phyloP scores from a whole-genome alignment of 345 rosid genomes.

The Eucalyptus cloeziana region DNA sequence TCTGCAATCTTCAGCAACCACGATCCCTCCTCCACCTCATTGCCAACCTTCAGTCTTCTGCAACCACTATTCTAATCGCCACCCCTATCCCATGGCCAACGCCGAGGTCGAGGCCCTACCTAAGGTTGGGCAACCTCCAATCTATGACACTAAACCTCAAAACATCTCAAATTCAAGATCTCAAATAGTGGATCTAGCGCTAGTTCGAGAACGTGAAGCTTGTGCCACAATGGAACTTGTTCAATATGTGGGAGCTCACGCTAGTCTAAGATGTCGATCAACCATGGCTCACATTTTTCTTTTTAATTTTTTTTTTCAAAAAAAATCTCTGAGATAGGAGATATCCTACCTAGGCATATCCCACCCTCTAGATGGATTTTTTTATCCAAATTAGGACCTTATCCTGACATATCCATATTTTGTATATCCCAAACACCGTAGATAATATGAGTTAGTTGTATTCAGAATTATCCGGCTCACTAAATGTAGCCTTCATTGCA shows the following conservation, averaged over 20 bases:
- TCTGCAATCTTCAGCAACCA: background rate
- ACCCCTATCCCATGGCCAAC: background rate
- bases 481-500: background rate
- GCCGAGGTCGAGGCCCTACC: background rate
- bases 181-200: background rate
- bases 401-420: background rate
- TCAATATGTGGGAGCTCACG: background rate
- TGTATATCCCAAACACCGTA: background rate
- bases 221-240: background rate
- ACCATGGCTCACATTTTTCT: background rate
- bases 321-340: background rate
- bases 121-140: background rate
- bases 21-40: background rate
- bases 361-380: background rate
- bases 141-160: background rate
- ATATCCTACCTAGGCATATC: background rate
- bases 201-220: background rate
- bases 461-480: background rate
- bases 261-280: background rate
- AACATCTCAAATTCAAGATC: background rate
- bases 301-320: rapidly evolving
- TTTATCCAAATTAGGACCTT: background rate
- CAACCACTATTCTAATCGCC: background rate
- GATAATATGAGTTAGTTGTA: background rate
- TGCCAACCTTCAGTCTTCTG: background rate